Evolutionary conservation across 2,329 filamentous ascomycete genomes (phyloP), one percentile per base, ranked within the genome.

Genomic region (Fusarium bulbicola): DNA sequence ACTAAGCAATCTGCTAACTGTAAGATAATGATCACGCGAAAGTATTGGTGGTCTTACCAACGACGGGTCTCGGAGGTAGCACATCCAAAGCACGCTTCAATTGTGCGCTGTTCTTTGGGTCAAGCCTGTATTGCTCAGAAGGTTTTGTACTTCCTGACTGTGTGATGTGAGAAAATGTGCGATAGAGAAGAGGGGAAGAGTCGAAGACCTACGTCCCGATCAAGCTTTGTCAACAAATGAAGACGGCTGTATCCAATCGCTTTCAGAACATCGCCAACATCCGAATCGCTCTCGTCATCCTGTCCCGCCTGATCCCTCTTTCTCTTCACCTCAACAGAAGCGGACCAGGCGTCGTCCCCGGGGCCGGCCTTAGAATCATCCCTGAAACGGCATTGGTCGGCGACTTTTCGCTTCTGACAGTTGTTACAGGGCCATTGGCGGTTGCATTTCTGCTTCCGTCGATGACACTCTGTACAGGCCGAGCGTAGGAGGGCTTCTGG

Each of bases 331-430:
- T 69, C 66, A n/a, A 70, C 18, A 21, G 66, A 69, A 39, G 66
- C 46, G 7, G 59, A 21, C 66, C 66, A 69, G 16, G 59, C 65
- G 39, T 69, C 59, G 10, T 53, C 66, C 1, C 39, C 36, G 3
- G 45, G 26, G 4, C 39, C 28, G 13, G n/a, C 36, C 36, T 70
- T 69, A 10, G 21, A 43, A 52, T 69, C 66, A 30, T 69, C 65
- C 14, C 18, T 69, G 45, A 69, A 69, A 24, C 66, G 66, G 42
- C 66, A 69, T 32, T 65, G 66, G 26, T 69, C 66, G 5, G 66
- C 66, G 32, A 69, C 66, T 24, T 69, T 69, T 9, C 66, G 66
- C 52, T 66, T 69, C 52, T 69, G 66, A 6, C 66, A 69, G 16
- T 10, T 65, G 46, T 59, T 70, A 40, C 66, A 69, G 5, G 66